These are phyloP conservation scores for Trichophyton rubrum DNA, from an alignment of 2,329 filamentous ascomycete species.

Conservation along the genomic window DNA sequence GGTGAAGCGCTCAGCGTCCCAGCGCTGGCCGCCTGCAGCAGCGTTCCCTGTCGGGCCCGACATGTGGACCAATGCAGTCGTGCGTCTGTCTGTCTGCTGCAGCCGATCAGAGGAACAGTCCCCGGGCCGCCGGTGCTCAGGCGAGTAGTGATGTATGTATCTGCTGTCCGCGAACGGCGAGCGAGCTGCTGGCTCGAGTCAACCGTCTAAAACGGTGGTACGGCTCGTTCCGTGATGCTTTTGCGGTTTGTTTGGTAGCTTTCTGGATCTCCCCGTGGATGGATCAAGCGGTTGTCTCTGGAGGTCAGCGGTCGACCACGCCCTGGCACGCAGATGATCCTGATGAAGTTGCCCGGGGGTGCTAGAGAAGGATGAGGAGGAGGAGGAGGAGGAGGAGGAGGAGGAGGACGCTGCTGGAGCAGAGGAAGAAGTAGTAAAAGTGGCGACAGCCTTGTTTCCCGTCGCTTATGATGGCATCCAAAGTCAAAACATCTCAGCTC, in stretches of 20 bases:
- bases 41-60: not conserved
- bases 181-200: not conserved
- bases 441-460: not conserved
- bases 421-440: not conserved
- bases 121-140: too few species aligned
- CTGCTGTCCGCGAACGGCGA: too few species aligned
- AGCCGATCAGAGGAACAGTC: too few species aligned
- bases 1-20: slow-evolving; percentile 31
- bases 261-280: not conserved
- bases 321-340: not conserved
- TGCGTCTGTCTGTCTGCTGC: too few species aligned
- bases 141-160: too few species aligned
- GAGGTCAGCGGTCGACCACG: not conserved
- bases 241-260: not conserved
- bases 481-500: not conserved
- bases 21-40: slow-evolving; percentile 19
- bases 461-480: not conserved
- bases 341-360: not conserved
- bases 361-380: not conserved
- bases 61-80: not conserved
- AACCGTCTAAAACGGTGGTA: not conserved
- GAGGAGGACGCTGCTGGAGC: not conserved
- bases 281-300: not conserved
- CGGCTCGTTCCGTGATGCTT: not conserved
- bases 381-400: not conserved